Evolutionary conservation across 108 stramenopile species (phyloP).

Genomic region (Cyclostephanos invisitatus): DNA sequence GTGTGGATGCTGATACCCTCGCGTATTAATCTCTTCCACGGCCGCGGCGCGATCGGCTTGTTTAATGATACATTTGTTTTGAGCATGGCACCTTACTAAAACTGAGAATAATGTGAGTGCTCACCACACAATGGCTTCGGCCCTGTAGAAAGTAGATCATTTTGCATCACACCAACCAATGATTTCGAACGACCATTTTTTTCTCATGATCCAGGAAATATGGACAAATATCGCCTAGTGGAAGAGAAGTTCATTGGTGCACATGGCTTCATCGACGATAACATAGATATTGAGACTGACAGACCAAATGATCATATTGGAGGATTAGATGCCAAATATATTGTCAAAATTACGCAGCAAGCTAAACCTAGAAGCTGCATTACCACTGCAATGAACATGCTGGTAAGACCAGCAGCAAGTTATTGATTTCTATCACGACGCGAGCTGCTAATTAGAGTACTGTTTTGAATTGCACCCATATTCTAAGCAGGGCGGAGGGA

Average conservation of each 20-base stretch:
- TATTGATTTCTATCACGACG: conserved; percentile 2
- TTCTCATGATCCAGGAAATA: conserved; percentile 22
- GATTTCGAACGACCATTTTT: no score
- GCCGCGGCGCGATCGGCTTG: background rate
- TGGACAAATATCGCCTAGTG: conserved; percentile 88
- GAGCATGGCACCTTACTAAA: background rate
- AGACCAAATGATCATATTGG: conserved; percentile 11
- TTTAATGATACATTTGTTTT: background rate
- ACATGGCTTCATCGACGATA: conserved; percentile 50
- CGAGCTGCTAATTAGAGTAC: background rate
- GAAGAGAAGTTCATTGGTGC: conserved; percentile 60
- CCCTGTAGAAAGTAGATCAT: background rate
- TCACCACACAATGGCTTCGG: background rate
- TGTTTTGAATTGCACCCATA: background rate
- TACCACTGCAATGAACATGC: conserved; percentile 75
- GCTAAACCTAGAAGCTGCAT: conserved; percentile 88
- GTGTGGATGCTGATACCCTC: no score
- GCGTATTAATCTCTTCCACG: background rate
- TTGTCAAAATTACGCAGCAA: conserved; percentile 81
- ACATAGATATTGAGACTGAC: conserved; percentile 38
- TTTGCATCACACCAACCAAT: background rate
- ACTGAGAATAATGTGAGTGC: background rate
- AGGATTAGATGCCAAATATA: conserved; percentile 28
- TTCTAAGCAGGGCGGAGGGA: conserved; percentile 52
- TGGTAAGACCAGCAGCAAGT: conserved; percentile 53